Base-by-base conservation (phyloP, 305 asterid species). In the Fraxinus angustifolia region DNA sequence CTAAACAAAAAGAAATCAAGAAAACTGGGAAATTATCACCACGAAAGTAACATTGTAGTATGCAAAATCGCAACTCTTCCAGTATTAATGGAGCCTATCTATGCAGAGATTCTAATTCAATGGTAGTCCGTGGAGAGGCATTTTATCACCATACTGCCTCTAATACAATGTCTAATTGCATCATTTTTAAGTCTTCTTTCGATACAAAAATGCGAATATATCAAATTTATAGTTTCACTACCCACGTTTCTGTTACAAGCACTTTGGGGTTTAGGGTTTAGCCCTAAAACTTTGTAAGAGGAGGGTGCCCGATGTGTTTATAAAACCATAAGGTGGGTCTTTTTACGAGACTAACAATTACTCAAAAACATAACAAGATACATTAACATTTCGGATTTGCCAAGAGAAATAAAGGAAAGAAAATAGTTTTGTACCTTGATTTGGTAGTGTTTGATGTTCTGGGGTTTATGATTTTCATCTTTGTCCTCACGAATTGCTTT, bases 381-480 rank as follows among this genome's bases (percentile, higher is more conserved):
- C 30, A 19, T 19, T 60, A 60, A 21, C 70, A 60, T 60, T 60
- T 26, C 19, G 35, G 17, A 65, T 30, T 65, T 14, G 73, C n/a
- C 17, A 35, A 23, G 17, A 11, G 6, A 48, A 45, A 53, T 14
- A 38, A 17, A 28, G 14, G 40, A 36, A 14, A 38, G 30, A 36
- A 6, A 21, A 36, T 28, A 48, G 38, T 36, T 28, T 33, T 16
- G 35, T 77, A 91, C 99, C 96, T 92, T 92, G 80, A 93, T 81
- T 86, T 93, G 99, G 89, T 91, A 91, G 82, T 83, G 93, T 82
- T 91, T 93, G 82, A 90, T 53, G n/a, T 72, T 88, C 82, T 72
- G 89, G 35, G 93, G 87, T 78, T 86, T 89, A 28, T 16, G 87
- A 38, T 80, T 85, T 70, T 84, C 91, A 28, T 87, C 60, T 75